phyloP scores from a whole-genome alignment of 495 filamentous ascomycete species.

The Bryoglossum gracile region DNA sequence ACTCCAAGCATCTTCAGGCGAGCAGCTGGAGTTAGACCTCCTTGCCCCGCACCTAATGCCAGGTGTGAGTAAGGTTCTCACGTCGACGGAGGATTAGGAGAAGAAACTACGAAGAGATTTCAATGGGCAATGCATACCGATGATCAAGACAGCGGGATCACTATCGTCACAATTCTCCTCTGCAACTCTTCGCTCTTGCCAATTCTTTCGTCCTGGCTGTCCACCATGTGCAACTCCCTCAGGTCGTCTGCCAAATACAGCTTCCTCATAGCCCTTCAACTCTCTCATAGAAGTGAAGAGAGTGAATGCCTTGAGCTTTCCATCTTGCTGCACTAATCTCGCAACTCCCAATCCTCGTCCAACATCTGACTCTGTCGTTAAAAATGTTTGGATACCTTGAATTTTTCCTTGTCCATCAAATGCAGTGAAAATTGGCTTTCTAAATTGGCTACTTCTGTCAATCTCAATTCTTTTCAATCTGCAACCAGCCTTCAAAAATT shows the following conservation, averaged over 20 bases:
- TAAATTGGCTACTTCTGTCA: conserved; percentile 8
- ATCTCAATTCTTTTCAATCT: conserved; percentile 6
- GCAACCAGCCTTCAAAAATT: conserved; percentile 29
- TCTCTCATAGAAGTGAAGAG: conserved; percentile 47
- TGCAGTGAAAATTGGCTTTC: conserved; percentile 1
- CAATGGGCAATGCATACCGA: conserved; percentile 33
- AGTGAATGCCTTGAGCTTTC: conserved; percentile 47
- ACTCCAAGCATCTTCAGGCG: conserved; percentile 55
- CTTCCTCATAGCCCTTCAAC: conserved; percentile 43
- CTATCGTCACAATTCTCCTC: conserved; percentile 43
- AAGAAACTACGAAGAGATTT: neutral
- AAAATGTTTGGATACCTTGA: conserved; percentile 13
- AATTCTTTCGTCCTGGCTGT: conserved; percentile 34
- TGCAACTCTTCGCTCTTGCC: conserved; percentile 46
- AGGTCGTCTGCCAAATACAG: conserved; percentile 35
- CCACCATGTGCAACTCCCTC: conserved; percentile 34
- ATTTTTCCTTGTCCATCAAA: conserved; percentile 12
- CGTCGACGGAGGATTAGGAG: neutral
- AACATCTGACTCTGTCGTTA: conserved; percentile 29
- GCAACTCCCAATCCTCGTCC: conserved; percentile 45
- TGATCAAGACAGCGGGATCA: conserved; percentile 51
- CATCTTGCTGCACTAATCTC: conserved; percentile 35
- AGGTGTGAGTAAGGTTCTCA: neutral
- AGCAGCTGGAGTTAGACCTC: conserved; percentile 47
- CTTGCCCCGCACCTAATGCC: conserved; percentile 30